Evolutionary conservation across 345 rosid species (phyloP), one percentile per base, ranked within the genome.

Genomic region (Syzygium aromaticum): DNA sequence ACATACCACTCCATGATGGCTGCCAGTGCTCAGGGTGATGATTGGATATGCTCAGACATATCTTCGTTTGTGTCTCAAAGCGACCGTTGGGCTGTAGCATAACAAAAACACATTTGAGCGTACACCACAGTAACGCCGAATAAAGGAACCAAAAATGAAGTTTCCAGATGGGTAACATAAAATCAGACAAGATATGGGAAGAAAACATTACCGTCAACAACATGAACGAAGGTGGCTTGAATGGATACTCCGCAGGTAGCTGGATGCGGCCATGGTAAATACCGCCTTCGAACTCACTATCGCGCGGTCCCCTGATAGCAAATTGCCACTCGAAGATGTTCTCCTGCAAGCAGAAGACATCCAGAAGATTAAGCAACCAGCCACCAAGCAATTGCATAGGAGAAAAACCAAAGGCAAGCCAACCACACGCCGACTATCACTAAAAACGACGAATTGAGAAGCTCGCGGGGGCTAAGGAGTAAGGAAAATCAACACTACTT

Each of bases 1-100:
- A 86, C 90, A 90, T 91, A 97, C 99, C 98, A 86, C 99, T 96
- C 99, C 99, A 97, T 30, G 99, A 97, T 73, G 99, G 99, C 92
- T 95, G 99, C 98, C 99, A 97, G 85, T 97, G 99, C 94, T 97
- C 98, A 2, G 99, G 99, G 91, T 97, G 99, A 89, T 97, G 96
- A 93, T 95, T 96, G 3, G 99, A 97, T 88, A 97, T 97, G 93
- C 99, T 97, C 87, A 97, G 89, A 93, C 99, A 97, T 88, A 97
- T 95, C 92, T 96, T 97, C 9, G 99, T 97, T 89, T 96, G 98
- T 80, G 96, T 96, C 86, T 96, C 98, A 85, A 96, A 97, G 80
- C 98, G 98, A 54, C 99, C 98, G 88, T 96, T 97, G 27, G 98
- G 98, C 98, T 97, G 94, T 63, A 89, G 87, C 46, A 57, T 51